Conservation (phyloP, 345 rosid genomes). For the Moricandia moricandioides region DNA sequence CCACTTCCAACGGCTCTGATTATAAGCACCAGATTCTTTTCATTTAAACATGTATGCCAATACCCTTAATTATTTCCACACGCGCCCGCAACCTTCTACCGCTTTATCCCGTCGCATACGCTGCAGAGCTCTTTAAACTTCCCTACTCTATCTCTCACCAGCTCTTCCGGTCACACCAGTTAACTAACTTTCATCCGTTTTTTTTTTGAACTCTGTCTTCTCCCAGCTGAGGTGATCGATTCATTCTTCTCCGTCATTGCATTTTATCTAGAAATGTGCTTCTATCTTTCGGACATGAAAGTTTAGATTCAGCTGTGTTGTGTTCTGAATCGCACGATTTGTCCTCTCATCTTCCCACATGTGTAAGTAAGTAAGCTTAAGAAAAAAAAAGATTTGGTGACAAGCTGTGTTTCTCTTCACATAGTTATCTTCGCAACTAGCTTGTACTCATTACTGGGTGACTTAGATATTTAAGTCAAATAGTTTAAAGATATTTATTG, state of each 20-base stretch:
- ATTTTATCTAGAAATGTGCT: constrained; percentile 27
- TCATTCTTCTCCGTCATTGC: not conserved
- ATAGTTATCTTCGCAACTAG: not conserved
- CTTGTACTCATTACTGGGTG: not conserved
- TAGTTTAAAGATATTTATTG: not conserved
- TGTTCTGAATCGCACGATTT: constrained; percentile 12
- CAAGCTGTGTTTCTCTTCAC: not conserved
- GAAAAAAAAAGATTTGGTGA: not conserved
- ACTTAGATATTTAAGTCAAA: constrained; percentile 24
- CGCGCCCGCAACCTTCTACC: constrained; percentile 45
- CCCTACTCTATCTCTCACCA: constrained; percentile 36
- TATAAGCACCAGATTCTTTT: constrained; percentile 16
- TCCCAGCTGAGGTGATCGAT: constrained; percentile 33
- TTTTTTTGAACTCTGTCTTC: not conserved
- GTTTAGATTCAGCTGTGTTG: constrained; percentile 5
- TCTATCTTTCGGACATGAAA: not conserved
- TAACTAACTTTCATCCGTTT: constrained; percentile 33
- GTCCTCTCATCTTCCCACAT: not conserved
- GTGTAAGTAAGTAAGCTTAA: constrained; percentile 7
- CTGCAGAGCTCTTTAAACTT: constrained; percentile 22
- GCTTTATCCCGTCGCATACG: constrained; percentile 38
- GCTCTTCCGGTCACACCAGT: constrained; percentile 43
- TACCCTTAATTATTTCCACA: constrained; percentile 14
- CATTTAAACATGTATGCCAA: constrained; percentile 24
- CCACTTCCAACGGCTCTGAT: constrained; percentile 30